Percentiles rank a stretch among this genome's conserved stretches.
Evolutionary conservation across 2,329 filamentous ascomycete genomes (phyloP).

Genomic region (Penicillium janthinellum): DNA sequence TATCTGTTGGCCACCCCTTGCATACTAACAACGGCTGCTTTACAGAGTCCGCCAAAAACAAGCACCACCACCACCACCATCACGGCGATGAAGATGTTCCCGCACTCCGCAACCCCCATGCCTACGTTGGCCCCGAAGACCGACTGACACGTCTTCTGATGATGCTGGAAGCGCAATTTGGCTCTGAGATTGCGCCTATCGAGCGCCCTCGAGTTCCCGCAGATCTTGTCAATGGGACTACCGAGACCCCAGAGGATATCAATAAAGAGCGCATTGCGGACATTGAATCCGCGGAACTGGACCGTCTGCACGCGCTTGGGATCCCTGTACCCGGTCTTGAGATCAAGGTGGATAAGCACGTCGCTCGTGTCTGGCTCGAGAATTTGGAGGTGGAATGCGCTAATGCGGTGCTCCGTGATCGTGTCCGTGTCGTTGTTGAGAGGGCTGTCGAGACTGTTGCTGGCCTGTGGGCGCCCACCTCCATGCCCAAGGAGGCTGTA

Average conservation of each 20-base stretch:
- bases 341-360: constrained; percentile 84
- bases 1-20: constrained; percentile 11
- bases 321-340: constrained; percentile 88
- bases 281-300: constrained; percentile 68
- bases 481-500: constrained; percentile 23
- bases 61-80: constrained; percentile 53
- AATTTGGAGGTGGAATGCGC: constrained; percentile 84
- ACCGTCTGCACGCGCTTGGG: constrained; percentile 76
- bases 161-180: constrained; percentile 97
- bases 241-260: constrained; percentile 27
- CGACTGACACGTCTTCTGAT: constrained; percentile 84
- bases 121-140: constrained; percentile 70
- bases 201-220: constrained; percentile 57
- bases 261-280: constrained; percentile 53
- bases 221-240: constrained; percentile 21
- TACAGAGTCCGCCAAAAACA: constrained; percentile 62
- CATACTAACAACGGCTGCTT: constrained; percentile 21
- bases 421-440: constrained; percentile 87
- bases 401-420: constrained; percentile 75
- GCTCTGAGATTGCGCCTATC: constrained; percentile 80
- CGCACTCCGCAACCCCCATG: constrained; percentile 69
- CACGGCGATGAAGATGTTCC: constrained; percentile 42
- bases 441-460: constrained; percentile 84
- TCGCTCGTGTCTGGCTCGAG: constrained; percentile 90
- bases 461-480: constrained; percentile 57